phyloP scores from a whole-genome alignment of 2,329 filamentous ascomycete genomes.

The Cylindrodendrum hubeiense region DNA sequence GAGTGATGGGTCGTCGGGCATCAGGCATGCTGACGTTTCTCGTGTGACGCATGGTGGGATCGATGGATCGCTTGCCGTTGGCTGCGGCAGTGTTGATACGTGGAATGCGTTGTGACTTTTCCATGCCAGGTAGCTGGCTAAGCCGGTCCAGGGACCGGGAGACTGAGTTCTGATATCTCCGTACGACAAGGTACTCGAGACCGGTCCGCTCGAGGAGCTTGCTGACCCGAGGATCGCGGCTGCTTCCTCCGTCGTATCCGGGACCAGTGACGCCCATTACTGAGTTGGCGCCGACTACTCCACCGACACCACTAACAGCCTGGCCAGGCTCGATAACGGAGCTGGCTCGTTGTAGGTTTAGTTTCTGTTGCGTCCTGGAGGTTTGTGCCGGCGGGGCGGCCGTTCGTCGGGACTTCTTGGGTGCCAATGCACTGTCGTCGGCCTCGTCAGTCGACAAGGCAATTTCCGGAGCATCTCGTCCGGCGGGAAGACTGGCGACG shows the following conservation, averaged over 20 bases:
- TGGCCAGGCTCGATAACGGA: slow-evolving; percentile 77
- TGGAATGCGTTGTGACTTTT: slow-evolving; percentile 64
- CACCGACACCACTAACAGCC: slow-evolving; percentile 49
- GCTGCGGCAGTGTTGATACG: slow-evolving; percentile 53
- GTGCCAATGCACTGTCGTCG: slow-evolving; percentile 61
- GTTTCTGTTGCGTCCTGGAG: slow-evolving; percentile 80
- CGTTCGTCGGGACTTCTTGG: slow-evolving; percentile 55
- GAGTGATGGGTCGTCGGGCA: slow-evolving; percentile 45
- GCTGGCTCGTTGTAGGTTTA: slow-evolving; percentile 80
- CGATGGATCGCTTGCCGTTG: slow-evolving; percentile 52
- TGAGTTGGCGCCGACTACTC: slow-evolving; percentile 58
- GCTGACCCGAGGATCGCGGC: slow-evolving; percentile 72
- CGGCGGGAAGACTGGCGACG: slow-evolving; percentile 50
- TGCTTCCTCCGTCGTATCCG: slow-evolving; percentile 63
- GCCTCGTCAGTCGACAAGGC: slow-evolving; percentile 46
- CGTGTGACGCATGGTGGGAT: slow-evolving; percentile 48
- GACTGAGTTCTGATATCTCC: slow-evolving; percentile 78
- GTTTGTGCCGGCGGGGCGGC: slow-evolving; percentile 62
- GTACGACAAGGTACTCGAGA: slow-evolving; percentile 80
- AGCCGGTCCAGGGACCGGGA: slow-evolving; percentile 68
- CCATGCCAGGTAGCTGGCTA: slow-evolving; percentile 61
- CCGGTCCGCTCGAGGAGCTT: slow-evolving; percentile 77
- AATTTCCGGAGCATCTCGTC: slow-evolving; percentile 40
- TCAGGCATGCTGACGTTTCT: slow-evolving; percentile 56
- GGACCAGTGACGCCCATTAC: slow-evolving; percentile 66